Percentiles rank a stretch among this genome's conserved stretches.
These are phyloP conservation scores for Pholiota adiposa DNA, from an alignment of 1,284 basidiomycete species.

Conservation along the genomic window DNA sequence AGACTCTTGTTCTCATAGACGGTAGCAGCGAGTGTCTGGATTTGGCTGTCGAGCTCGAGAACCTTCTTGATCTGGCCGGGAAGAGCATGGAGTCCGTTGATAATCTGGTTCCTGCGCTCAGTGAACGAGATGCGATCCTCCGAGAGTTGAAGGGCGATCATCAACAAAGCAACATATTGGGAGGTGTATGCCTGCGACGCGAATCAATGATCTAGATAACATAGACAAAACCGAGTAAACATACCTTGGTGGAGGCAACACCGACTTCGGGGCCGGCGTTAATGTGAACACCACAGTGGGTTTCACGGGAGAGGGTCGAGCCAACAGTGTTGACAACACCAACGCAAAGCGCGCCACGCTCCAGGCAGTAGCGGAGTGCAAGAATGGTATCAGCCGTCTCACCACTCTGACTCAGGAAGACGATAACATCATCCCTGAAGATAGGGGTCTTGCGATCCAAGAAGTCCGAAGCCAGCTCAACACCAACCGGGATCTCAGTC, in stretches of 20 bases:
- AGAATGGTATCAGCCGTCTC: slow-evolving; percentile 99
- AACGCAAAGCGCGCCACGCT: slow-evolving; percentile 93
- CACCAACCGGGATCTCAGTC: slow-evolving; percentile 97
- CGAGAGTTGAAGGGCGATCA: slow-evolving; percentile 97
- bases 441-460: slow-evolving; percentile 99
- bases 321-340: slow-evolving; percentile 99
- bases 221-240: slow-evolving; percentile 16
- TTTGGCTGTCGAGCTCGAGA: slow-evolving; percentile 77
- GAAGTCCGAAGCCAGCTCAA: slow-evolving; percentile 98
- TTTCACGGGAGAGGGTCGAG: slow-evolving; percentile 97
- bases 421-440: slow-evolving; percentile 97
- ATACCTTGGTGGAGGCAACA: slow-evolving; percentile 98
- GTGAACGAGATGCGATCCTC: slow-evolving; percentile 96
- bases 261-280: slow-evolving; percentile 99
- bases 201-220: slow-evolving; percentile 18
- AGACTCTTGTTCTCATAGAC: slow-evolving; percentile 87
- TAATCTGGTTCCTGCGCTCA: slow-evolving; percentile 91
- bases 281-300: slow-evolving; percentile 99
- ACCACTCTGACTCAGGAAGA: slow-evolving; percentile 97
- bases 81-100: slow-evolving; percentile 90
- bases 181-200: slow-evolving; percentile 89
- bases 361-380: slow-evolving; percentile 94
- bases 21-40: slow-evolving; percentile 85
- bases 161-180: slow-evolving; percentile 97
- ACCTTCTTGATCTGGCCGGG: slow-evolving; percentile 91